Base-by-base conservation (phyloP, 139 green algal species). In the Closterium sp. region DNA sequence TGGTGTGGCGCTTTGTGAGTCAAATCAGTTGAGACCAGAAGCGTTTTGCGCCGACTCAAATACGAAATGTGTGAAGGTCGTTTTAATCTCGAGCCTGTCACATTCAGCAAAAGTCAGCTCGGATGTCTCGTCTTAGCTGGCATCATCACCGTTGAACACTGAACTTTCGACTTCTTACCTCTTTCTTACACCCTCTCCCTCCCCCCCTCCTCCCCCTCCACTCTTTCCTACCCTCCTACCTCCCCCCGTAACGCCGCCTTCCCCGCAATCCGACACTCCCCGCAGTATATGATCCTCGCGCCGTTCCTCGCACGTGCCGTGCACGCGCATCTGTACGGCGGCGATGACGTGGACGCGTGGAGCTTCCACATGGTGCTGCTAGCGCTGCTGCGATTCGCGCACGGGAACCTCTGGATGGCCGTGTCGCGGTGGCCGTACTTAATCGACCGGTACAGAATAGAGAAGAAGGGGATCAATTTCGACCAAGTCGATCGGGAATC, bases 401-500 rank as follows among this genome's bases (percentile, higher is more conserved):
- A 91, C 64, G 88, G 88, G 32, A 87, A 93, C 34, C 31, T 95
- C 43, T 95, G 92, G 90, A 94, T 93, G 84, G 88, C 85, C 33
- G 34, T 92, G 8, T 92, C 90, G 3, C 85, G 94, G 25, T 92
- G 87, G 28, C 91, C 88, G 25, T 89, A 38, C n/a, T 31, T 94
- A 21, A 88, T 91, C 33, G 33, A 88, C 25, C 69, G 91, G 32
- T 90, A 93, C 43, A 30, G 84, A 35, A 94, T 95, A 30, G 84
- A 94, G 33, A 81, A 85, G 9, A 95, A 95, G 85, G 91, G 91
- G 12, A 93, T 94, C 7, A 87, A 93, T 32, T 95, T 93, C 36
- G 90, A 94, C 16, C 93, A 95, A 69, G 91, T 95, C 3, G 93
- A 95, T 90, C 83, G 92, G 21, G 94, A 94, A 33, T 83, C 93